Base-by-base conservation (phyloP, 2,329 filamentous ascomycete species). In the Microdochium paspali region DNA sequence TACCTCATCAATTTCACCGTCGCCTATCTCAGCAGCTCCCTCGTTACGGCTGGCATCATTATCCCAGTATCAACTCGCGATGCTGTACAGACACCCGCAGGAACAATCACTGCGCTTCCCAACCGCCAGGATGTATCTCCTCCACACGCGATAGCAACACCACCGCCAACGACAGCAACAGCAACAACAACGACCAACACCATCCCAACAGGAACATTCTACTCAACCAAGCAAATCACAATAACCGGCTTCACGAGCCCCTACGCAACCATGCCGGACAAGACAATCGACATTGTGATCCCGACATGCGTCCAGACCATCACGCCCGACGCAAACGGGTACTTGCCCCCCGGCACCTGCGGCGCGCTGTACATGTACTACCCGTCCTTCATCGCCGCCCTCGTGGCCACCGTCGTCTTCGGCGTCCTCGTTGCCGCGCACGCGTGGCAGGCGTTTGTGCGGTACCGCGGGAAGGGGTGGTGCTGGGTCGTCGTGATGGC, bases 401-500 rank as follows among this genome's bases (percentile, higher is more conserved):
- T 57, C 3, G 56, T 47, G 0, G 62, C 66, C 43, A 53, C 58
- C 0, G n/a, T 55, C 1, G 21, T 64, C 0, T 65, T 66, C 18
- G 60, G 54, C 0, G 12, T 48, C 0, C 10, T 66, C 46, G 59
- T 51, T 25, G 32, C 46, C 2, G 24, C 48, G 10, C 49, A 53
- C 20, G 30, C 54, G 21, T 58, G 55, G 49, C 56, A 61, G 42
- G 55, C 52, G 2, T 40, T 40, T 20, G 49, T 54, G 25, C 47
- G 32, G 10, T 51, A 59, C 44, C n/a, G n/a, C n/a, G 54, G 50
- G 45, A 60, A 60, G 53, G 56, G 47, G 40, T 66, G 62, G 55
- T 64, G 58, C 28, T 66, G 62, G 63, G 62, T 64, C 10, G 63
- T 66, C 26, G 57, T 62, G 51, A 66, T 65, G 63, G 63, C 61